Evolutionary conservation across 2,329 filamentous ascomycete species (phyloP).

Genomic region (Colletotrichum sp.): DNA sequence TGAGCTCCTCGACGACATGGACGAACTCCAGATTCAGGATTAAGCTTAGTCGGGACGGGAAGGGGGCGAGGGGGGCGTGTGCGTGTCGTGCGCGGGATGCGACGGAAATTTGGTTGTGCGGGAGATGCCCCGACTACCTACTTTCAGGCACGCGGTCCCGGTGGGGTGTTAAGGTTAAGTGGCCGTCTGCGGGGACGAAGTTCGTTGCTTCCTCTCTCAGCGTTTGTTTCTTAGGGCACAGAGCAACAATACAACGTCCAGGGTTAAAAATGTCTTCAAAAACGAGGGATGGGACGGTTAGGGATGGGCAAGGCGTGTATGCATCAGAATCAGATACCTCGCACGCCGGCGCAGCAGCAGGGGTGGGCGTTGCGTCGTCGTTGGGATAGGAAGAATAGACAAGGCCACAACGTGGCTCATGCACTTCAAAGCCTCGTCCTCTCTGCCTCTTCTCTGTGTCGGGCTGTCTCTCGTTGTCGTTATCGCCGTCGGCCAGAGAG

Average conservation of each 20-base stretch:
- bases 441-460: neutral
- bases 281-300: slow-evolving; percentile 9
- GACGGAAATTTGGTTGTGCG: neutral
- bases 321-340: slow-evolving; percentile 15
- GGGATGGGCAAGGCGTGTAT: slow-evolving; percentile 19
- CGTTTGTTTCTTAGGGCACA: neutral
- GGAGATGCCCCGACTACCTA: neutral
- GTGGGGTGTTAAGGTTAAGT: slow-evolving; percentile 1
- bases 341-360: neutral
- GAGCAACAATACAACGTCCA: neutral
- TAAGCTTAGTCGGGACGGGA: neutral
- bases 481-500: neutral
- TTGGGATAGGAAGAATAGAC: neutral
- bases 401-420: slow-evolving; percentile 2
- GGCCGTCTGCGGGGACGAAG: slow-evolving; percentile 7
- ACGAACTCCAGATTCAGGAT: slow-evolving; percentile 79
- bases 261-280: neutral
- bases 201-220: neutral
- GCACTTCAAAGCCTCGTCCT: neutral
- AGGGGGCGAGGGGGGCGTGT: neutral
- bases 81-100: neutral
- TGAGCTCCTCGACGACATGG: slow-evolving; percentile 89
- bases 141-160: neutral
- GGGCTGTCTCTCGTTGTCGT: neutral
- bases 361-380: neutral